Evolutionary conservation across 208 protist genomes (phyloP), one percentile per base, ranked within the genome.

Genomic region (Leishmania tropica): DNA sequence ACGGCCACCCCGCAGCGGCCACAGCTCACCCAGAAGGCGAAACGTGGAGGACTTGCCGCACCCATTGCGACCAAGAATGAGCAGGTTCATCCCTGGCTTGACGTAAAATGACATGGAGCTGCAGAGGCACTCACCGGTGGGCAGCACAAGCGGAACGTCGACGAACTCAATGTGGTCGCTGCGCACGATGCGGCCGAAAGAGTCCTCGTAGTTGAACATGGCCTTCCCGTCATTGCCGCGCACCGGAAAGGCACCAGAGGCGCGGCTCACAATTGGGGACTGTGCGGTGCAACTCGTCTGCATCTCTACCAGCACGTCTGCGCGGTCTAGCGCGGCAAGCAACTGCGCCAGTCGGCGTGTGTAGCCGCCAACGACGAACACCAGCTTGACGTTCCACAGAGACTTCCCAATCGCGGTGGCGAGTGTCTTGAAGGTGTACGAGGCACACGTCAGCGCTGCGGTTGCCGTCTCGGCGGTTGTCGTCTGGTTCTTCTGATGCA

Each of bases 31-130:
- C 21, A 98, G 86, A 40, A 94, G 64, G 40, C 95, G 88, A 71
- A 98, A 84, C 47, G 96, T 95, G 37, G 94, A 98, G 24, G 89
- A 93, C 87, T 99, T 99, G 51, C 97, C 97, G 81, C 88, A 95
- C 37, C 97, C 97, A 81, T 97, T 98, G 17, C 93, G 95, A 8
- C 97, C 97, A 71, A 96, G 95, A 45, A 99, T 93, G 62, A 98
- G 92, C 42, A 98, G 67, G 84, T 97, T 96, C 84, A 95, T 96
- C 5, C 97, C 93, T 0, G 89, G 88, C 71, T 89, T 87, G 3
- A 97, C 92, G 78, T 89, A 85, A 80, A 98, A 98, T 24, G 89
- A 93, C 37, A 98, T 79, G 45, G 79, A 77, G 31, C 73, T 71
- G 68, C 93, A 96, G 19, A 98, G 79, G 24, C 89, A 80, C 71